These are phyloP conservation scores for Rhytidiadelphus loreus DNA, from an alignment of 225 moss, liverwort and hornwort genomes.

Conservation along the genomic window DNA sequence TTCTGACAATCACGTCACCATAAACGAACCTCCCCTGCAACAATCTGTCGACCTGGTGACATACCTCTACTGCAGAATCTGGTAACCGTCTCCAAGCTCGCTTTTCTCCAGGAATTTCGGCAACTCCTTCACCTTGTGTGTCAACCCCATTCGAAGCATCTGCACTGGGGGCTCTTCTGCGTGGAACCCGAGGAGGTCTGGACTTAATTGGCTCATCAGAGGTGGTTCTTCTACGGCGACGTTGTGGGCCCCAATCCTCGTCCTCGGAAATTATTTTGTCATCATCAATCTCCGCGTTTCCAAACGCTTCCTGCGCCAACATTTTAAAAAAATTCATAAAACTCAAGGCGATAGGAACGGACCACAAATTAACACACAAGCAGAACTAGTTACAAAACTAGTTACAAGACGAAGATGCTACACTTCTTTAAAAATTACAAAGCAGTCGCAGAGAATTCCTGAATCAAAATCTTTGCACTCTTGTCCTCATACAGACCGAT, in stretches of 20 bases:
- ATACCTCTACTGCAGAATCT: constrained; percentile 49
- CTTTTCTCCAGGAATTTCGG: constrained; percentile 19
- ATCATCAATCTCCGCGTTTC: constrained; percentile 39
- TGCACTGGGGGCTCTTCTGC: constrained; percentile 6
- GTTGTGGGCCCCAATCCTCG: constrained; percentile 91
- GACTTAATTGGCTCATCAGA: constrained; percentile 32
- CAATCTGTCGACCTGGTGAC: neutral
- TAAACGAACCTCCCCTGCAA: neutral
- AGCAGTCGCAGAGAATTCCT: neutral
- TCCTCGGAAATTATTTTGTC: constrained; percentile 59
- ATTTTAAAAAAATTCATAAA: no score
- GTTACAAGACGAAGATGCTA: neutral
- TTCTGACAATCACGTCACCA: neutral
- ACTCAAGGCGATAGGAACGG: neutral
- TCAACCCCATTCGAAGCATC: neutral
- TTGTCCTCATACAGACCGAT: neutral
- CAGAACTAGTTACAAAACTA: neutral
- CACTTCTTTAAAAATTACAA: neutral
- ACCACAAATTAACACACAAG: neutral
- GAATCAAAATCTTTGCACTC: neutral
- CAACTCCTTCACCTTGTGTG: constrained; percentile 21
- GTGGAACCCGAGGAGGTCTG: constrained; percentile 26
- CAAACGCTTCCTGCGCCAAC: constrained; percentile 84
- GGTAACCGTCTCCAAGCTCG: constrained; percentile 50
- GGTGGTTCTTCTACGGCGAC: constrained; percentile 35